Conservation (phyloP, 1,139 yeast genomes). For the Candida sp. region DNA sequence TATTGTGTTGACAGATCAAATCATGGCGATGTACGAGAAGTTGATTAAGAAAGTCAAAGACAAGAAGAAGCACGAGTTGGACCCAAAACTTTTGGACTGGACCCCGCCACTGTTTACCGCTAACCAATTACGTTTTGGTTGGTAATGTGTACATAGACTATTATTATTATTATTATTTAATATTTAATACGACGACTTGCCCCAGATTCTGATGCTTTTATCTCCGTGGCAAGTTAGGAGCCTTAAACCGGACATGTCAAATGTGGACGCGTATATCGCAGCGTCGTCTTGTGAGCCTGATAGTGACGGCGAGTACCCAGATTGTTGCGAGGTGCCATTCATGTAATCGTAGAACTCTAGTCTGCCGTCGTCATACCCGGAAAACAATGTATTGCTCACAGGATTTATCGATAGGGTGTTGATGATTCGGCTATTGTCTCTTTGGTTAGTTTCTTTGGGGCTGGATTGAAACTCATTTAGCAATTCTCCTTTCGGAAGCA, state of each 20-base stretch:
- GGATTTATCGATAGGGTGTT: conserved; percentile 72
- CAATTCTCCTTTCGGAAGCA: conserved; percentile 76
- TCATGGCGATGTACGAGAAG: conserved; percentile 76
- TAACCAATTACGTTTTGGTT: conserved; percentile 93
- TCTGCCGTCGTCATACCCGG: conserved; percentile 87
- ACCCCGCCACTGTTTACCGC: conserved; percentile 97
- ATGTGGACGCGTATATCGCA: conserved; percentile 73
- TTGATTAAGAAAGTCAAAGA: conserved; percentile 56
- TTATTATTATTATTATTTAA: background rate
- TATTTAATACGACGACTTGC: conserved; percentile 34
- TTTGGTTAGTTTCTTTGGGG: conserved; percentile 10
- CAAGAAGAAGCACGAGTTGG: conserved; percentile 80
- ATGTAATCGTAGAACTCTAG: conserved; percentile 82
- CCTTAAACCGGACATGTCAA: conserved; percentile 82
- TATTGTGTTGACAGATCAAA: conserved; percentile 86
- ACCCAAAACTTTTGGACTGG: conserved; percentile 79
- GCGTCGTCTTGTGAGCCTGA: conserved; percentile 69
- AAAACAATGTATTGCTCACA: conserved; percentile 66
- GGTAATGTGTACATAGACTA: conserved; percentile 47
- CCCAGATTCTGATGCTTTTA: conserved; percentile 89
- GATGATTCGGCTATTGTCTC: conserved; percentile 43
- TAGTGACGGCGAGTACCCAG: conserved; percentile 52
- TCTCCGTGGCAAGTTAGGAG: conserved; percentile 90
- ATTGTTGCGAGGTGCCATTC: conserved; percentile 66
- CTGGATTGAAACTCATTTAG: conserved; percentile 42